phyloP scores from a whole-genome alignment of 345 rosid genomes.

The Syzygium jambos region DNA sequence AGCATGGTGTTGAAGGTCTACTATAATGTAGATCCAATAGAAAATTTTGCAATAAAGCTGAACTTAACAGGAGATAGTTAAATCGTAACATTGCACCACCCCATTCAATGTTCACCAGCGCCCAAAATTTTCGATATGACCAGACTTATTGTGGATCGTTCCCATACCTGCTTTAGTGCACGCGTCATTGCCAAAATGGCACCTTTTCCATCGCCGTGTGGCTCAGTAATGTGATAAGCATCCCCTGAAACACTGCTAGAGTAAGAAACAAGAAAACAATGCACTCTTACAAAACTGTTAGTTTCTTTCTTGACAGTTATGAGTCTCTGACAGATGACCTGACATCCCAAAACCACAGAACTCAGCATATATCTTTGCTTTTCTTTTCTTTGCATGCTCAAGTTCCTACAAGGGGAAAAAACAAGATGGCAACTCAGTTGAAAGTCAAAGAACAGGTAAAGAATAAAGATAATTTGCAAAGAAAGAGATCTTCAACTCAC shows the following conservation, averaged over 20 bases:
- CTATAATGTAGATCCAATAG: not conserved
- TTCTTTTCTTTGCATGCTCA: constrained; percentile 85
- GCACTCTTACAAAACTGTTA: not conserved
- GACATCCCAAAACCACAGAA: constrained; percentile 98
- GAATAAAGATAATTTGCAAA: not conserved
- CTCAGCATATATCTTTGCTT: constrained; percentile 87
- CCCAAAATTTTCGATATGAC: not conserved
- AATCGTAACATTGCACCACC: not conserved
- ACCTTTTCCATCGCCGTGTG: constrained; percentile 85
- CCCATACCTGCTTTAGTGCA: constrained; percentile 63
- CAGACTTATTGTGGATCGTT: not conserved
- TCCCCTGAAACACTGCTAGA: constrained; percentile 42
- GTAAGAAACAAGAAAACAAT: not conserved
- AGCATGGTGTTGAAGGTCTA: not conserved
- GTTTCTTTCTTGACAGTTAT: not conserved
- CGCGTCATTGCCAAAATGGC: constrained; percentile 85
- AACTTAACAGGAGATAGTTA: not conserved
- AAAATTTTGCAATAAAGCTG: not conserved
- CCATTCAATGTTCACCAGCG: not conserved
- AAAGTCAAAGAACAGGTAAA: not conserved
- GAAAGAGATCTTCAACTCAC: constrained; percentile 28
- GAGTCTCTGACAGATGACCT: constrained; percentile 29
- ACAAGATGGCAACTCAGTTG: not conserved
- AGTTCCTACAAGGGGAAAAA: constrained; percentile 41
- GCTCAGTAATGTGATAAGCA: constrained; percentile 94